Base-by-base conservation (phyloP, 208 protist genomes). In the Angomonas deanei region DNA sequence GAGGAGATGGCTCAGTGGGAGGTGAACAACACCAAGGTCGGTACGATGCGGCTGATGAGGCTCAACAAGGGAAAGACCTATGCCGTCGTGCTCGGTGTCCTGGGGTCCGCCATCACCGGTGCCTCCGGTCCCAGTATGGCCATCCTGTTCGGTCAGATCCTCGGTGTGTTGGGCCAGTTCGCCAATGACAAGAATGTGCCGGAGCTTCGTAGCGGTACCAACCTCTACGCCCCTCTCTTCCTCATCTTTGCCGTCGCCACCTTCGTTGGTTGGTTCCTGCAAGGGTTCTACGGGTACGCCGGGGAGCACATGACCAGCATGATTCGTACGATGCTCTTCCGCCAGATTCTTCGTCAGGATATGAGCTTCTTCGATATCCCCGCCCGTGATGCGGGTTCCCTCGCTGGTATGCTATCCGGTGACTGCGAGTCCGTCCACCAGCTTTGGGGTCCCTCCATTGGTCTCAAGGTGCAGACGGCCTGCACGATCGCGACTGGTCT, bases 311-410 rank as follows among this genome's bases (percentile, higher is more conserved):
- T 93, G 36, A 93, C 86, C 27, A 84, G 77, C 48, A 64, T 70
- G 50, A 63, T 93, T 17, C 82, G 86, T 50, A 70, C 74, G 2
- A 65, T 78, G 61, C 76, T 93, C 1, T 86, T 90, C 61, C 63
- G 59, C n/a, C 72, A 86, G 49, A 86, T 93, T 26, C 58, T 93
- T 10, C 77, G 83, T 1, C 87, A 94, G 61, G 87, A 94, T 64
- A 86, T 89, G 78, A 86, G 57, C 70, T 94, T 92, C 71, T 94
- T 92, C 54, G 87, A 94, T 62, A 86, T 73, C 39, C 80, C 78
- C 1, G 74, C 78, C 2, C 74, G 81, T 24, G 86, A 93, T 49
- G 71, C 86, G 4, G 86, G 82, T 23, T 76, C 72, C 3, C 72
- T 93, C n/a, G 64, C 77, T 5, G 77, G 77, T 15, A 84, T 93